Percentiles rank a stretch among this genome's conserved stretches.
Conservation (phyloP, 2,329 filamentous ascomycete species). For the Sporothrix sp. region DNA sequence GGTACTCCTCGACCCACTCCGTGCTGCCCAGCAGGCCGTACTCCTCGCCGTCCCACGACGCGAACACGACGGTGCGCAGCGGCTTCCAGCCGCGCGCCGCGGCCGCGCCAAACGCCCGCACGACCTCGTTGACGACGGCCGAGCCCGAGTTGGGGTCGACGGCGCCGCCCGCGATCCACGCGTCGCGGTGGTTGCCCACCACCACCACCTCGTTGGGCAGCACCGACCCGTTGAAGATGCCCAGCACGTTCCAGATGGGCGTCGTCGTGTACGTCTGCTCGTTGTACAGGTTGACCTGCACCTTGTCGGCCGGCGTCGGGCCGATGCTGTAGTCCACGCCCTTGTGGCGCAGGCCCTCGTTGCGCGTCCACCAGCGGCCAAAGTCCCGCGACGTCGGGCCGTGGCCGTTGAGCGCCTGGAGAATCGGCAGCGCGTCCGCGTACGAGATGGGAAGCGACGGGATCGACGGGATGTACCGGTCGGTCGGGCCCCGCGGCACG, state of each 20-base stretch:
- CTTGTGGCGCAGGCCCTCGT: slow-evolving; percentile 65
- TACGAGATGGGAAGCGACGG: slow-evolving; percentile 47
- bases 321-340: slow-evolving; percentile 80
- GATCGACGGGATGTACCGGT: slow-evolving; percentile 67
- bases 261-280: slow-evolving; percentile 74
- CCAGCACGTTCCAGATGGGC: slow-evolving; percentile 84
- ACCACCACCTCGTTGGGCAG: slow-evolving; percentile 71
- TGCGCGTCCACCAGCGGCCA: slow-evolving; percentile 58
- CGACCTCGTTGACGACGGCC: slow-evolving; percentile 68
- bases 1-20: slow-evolving; percentile 86
- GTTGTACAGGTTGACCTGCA: slow-evolving; percentile 62
- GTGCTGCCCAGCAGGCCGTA: slow-evolving; percentile 80
- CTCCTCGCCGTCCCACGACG: slow-evolving; percentile 73
- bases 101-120: slow-evolving; percentile 63
- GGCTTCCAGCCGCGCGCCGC: slow-evolving; percentile 69
- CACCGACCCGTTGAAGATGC: slow-evolving; percentile 79
- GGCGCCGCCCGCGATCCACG: slow-evolving; percentile 64
- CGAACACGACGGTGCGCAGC: slow-evolving; percentile 82
- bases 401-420: slow-evolving; percentile 67
- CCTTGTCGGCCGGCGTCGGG: slow-evolving; percentile 60
- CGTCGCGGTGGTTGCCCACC: slow-evolving; percentile 73
- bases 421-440: slow-evolving; percentile 13
- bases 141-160: slow-evolving; percentile 75
- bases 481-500: slow-evolving; percentile 62
- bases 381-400: slow-evolving; percentile 70